Evolutionary conservation across 78 protist genomes (phyloP), one percentile per base, ranked within the genome.

Genomic region (Kipferlia bialata): DNA sequence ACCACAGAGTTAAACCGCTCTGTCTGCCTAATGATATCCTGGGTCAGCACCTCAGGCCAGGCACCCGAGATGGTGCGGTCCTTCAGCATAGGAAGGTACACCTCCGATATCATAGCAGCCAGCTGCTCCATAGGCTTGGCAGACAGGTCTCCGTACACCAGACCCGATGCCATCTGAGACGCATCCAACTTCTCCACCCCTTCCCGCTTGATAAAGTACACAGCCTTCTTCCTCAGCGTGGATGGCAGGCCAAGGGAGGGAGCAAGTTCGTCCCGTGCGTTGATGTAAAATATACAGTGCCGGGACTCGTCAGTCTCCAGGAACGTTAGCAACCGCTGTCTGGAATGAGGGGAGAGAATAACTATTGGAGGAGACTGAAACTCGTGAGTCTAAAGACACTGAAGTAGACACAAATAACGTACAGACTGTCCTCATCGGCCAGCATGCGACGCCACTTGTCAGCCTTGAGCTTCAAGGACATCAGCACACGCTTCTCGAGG

Each of bases 1-100:
- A 59, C 13, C 33, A 38, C 22, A 5, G 76, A 22, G 28, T 62
- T 12, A 22, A 54, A 53, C 26, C 16, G 22, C 60, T 80, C 32
- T 26, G 37, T 2, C 31, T 12, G 33, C 22, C 59, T 67, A 31
- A 61, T 29, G 24, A 80, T n/a, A 13, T 75, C 80, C 7, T 22
- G 59, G 26, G 22, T 41, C 20, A 70, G 33, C 13, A 74, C 71
- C 22, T 24, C 41, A 34, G 75, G 75, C 75, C 75, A 70, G 6
- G n/a, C 34, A 0, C 32, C 32, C 26, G 10, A 37, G 45, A 61
- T 68, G 28, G 0, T n/a, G 45, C 33, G 16, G 65, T 70, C 70
- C 32, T 1, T 12, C 36, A 63, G 2, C 7, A 77, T 2, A 6
- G 82, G 82, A 33, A 63, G 32, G 38, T 16, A 51, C 12, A 77